Base-by-base conservation (phyloP, 1,284 basidiomycete genomes). In the Cutaneotrichosporon dermatis region DNA sequence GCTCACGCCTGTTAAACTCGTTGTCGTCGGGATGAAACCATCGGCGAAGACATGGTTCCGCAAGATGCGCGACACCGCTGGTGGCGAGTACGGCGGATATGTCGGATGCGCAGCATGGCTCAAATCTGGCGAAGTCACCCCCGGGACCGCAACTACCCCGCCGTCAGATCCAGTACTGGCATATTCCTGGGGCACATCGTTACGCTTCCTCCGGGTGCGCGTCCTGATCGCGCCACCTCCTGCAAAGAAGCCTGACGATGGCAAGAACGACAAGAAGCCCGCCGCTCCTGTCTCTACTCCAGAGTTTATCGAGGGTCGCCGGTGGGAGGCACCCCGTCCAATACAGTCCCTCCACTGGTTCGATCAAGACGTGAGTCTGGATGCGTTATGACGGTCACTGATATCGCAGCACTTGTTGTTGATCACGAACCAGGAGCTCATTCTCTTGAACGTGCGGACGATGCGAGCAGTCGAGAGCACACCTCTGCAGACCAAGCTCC, bases 1-100 rank as follows among this genome's bases (percentile, higher is more conserved):
- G 51, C 82, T 99, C 43, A 97, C 95, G 0, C 86, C 90, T 0
- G 83, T 86, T 33, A 99, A 99, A 72, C 80, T 99, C 12, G 90
- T 99, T 4, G 83, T 99, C 42, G 91, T 98, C 3, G 94, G 92
- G 2, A 77, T 99, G 65, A 94, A 92, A 70, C 96, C 96, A 1
- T 83, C 85, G 0, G 89, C 96, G 3, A 86, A 90, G 69, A 99
- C 95, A 0, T 98, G 94, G 92, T 90, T 90, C 72, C 86, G 92
- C 66, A 84, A 83, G 57, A 80, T 87, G 64, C 84, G 90, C n/a
- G 81, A 83, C 25, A 12, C 71, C 65, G 51, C 75, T 57, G 68
- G 79, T 60, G 41, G 80, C 76, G 51, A 59, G 2, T 66, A 80
- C 80, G 65, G 71, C 2, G 81, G 81, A 68, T 81, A 81, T 75